A percentile compares a stretch with the other conserved stretches of the same genome.
Conservation (phyloP, 73 alveolate genomes). For the Blepharisma stoltei region DNA sequence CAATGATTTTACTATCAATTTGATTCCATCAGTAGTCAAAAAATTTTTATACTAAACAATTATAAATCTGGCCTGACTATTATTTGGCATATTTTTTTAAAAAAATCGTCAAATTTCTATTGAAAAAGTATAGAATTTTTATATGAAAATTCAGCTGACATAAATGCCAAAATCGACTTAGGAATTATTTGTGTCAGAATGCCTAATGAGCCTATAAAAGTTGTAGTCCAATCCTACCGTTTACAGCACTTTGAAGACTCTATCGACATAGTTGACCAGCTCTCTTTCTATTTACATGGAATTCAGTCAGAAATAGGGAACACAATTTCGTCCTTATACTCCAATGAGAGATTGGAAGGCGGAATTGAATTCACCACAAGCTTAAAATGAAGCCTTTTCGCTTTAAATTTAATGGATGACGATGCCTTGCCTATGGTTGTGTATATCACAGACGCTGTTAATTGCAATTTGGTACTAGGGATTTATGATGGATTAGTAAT, state of each 20-base stretch:
- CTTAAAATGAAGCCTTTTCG: constrained; percentile 11
- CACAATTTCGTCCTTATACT: too few relatives aligned
- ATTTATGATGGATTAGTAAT: constrained; percentile 25
- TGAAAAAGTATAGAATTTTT: too few relatives aligned
- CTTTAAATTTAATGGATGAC: constrained; percentile 1
- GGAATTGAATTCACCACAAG: neutral
- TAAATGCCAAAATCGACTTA: neutral
- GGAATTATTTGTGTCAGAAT: neutral
- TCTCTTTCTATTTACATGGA: too few relatives aligned
- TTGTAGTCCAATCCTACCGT: constrained; percentile 11
- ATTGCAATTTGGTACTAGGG: neutral
- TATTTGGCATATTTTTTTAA: too few relatives aligned
- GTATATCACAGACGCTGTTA: neutral
- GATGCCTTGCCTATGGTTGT: neutral
- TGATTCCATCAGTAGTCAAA: too few relatives aligned
- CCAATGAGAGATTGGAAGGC: neutral
- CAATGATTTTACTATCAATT: too few relatives aligned
- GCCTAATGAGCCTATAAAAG: constrained; percentile 1
- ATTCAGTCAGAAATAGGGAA: neutral
- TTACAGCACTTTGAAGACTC: neutral
- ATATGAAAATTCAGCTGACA: too few relatives aligned
- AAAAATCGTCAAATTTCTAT: too few relatives aligned
- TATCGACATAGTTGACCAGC: neutral
- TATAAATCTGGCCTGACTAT: too few relatives aligned
- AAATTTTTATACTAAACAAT: too few relatives aligned